Base-by-base conservation (phyloP, 805 yeast genomes). In the Ogataea angusta region DNA sequence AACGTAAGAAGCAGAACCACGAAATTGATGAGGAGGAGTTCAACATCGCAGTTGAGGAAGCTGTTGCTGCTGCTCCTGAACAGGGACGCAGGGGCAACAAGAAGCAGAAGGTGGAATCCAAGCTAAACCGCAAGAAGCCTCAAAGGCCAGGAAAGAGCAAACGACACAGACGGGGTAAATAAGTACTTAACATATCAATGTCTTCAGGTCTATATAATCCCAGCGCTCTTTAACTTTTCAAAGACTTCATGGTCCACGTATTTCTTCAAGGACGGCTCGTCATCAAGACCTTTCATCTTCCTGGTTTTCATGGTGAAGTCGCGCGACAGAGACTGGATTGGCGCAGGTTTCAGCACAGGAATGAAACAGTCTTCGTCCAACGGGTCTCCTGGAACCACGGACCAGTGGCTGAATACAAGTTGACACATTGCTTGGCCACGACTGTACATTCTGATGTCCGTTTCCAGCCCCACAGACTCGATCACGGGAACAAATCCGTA, bases 11-110 rank as follows among this genome's bases (percentile, higher is more conserved):
- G 69, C 80, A 80, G 56, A 75, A 78, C 47, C 78, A 81, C 49
- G 95, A 85, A 52, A 76, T 86, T 46, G 68, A 74, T 34, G 71
- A 73, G 48, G 88, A 82, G 52, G 90, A 82, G 52, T 90, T 91
- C 64, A 88, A 85, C 60, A 84, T 91, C 54, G 96, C 95, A 31
- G 76, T 91, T 51, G 97, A 90, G 67, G 97, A 90, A 64, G 89
- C 88, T 36, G 75, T 86, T n/a, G 80, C 80, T 36, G 73, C 75
- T 15, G 78, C 75, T 47, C 75, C 74, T 41, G 57, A 53, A 27
- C 54, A 56, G 13, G 69, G 67, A 30, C 56, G 60, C 30, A 66
- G 65, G 41, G 69, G 67, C 40, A 66, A 67, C 40, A 76, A 75
- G 63, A 75, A 79, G 93, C 63, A 73, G 69, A 66, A 78, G 83